phyloP scores from a whole-genome alignment of 208 protist species.

The Trypanosoma vivax region DNA sequence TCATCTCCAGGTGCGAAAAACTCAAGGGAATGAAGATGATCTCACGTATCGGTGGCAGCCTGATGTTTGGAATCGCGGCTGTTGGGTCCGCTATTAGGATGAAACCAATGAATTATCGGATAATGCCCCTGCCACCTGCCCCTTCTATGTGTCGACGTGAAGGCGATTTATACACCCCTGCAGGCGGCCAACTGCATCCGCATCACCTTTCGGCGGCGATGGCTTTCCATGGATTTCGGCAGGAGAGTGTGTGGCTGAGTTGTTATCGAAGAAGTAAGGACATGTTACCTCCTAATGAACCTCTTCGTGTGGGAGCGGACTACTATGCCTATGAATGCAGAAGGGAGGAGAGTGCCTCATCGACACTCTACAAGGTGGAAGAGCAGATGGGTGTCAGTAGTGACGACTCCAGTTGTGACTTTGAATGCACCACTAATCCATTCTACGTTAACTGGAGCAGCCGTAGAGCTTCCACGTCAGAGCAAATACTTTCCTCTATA shows the following conservation, averaged over 20 bases:
- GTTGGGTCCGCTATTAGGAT: constrained; percentile 43
- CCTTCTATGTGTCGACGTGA: constrained; percentile 13
- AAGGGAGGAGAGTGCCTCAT: neutral
- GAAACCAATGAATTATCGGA: constrained; percentile 38
- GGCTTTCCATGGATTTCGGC: constrained; percentile 12
- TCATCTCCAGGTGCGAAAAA: constrained; percentile 51
- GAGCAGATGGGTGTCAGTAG: neutral
- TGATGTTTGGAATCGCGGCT: constrained; percentile 54
- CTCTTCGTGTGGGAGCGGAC: constrained; percentile 11
- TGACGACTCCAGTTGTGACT: neutral
- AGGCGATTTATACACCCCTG: neutral
- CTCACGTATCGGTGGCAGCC: constrained; percentile 27
- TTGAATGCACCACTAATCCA: constrained; percentile 1
- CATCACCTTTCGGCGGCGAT: neutral
- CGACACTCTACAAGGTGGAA: neutral
- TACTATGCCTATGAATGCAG: constrained; percentile 18
- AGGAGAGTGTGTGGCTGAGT: constrained; percentile 10
- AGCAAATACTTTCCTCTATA: constrained; percentile 12
- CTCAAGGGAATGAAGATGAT: constrained; percentile 36
- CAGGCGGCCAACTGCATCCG: constrained; percentile 2
- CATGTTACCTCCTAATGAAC: constrained; percentile 8
- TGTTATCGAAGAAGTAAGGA: neutral
- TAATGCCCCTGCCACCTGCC: constrained; percentile 32
- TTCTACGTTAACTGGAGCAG: constrained; percentile 8
- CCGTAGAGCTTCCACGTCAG: constrained; percentile 1